These are phyloP conservation scores for Fraxinus cuspidata DNA, from an alignment of 257 asterid species.

Conservation along the genomic window DNA sequence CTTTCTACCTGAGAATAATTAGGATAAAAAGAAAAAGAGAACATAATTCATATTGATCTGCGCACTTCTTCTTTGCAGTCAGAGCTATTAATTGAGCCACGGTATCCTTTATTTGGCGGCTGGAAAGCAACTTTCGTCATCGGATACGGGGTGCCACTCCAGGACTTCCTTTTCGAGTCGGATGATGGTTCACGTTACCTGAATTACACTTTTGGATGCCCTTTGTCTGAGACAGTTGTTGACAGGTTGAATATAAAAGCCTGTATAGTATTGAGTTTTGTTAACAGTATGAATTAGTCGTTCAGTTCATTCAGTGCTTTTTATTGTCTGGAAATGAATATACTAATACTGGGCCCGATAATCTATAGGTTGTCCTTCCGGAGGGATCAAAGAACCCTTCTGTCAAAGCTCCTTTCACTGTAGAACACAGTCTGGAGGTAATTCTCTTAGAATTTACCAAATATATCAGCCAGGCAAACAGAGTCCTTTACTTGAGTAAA, in stretches of 20 bases:
- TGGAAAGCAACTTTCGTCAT: constrained; percentile 93
- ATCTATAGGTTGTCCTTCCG: constrained; percentile 85
- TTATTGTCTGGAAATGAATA: constrained; percentile 1
- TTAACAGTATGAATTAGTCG: constrained; percentile 7
- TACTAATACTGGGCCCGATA: constrained; percentile 24
- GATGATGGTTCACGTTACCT: constrained; percentile 79
- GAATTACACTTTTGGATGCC: constrained; percentile 90
- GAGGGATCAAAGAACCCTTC: constrained; percentile 91
- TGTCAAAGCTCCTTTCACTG: constrained; percentile 60
- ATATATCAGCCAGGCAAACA: constrained; percentile 13
- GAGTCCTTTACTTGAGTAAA: constrained; percentile 13
- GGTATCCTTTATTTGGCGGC: constrained; percentile 96
- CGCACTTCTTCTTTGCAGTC: constrained; percentile 54
- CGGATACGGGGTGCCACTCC: constrained; percentile 88
- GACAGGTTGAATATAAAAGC: constrained; percentile 86
- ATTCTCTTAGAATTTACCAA: constrained; percentile 14
- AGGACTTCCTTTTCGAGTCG: constrained; percentile 89
- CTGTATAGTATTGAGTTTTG: constrained; percentile 20
- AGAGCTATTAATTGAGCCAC: constrained; percentile 88
- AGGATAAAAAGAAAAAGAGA: neutral
- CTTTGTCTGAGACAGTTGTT: constrained; percentile 79
- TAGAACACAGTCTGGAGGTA: constrained; percentile 82
- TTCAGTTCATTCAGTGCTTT: constrained; percentile 21
- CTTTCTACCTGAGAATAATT: neutral
- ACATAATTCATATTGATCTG: constrained; percentile 1